Evolutionary conservation across 805 yeast genomes (phyloP), one percentile per base, ranked within the genome.

Genomic region (Saturnispora silvae): DNA sequence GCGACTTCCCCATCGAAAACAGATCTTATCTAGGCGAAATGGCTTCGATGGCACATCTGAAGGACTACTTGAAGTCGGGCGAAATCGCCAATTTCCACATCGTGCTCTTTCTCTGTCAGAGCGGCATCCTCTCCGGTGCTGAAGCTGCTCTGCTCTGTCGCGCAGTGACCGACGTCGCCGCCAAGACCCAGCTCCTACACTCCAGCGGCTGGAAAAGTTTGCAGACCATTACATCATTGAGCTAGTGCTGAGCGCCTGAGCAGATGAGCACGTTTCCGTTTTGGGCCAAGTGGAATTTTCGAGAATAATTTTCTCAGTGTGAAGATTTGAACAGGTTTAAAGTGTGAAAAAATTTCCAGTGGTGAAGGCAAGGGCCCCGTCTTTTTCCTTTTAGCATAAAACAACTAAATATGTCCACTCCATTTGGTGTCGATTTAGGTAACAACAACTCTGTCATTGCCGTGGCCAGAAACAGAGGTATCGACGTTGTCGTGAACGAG

Each of bases 391-490:
- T 20, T 13, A 9, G 28, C 4, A 28, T n/a, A 25, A 28, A 25
- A 19, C 17, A 29, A 34, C 20, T 25, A 38, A 51, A 43, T 29
- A 86, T 85, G 95, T 82, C 94, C 64, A 73, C 80, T 59, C 95
- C 95, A 65, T 82, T 87, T 57, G 98, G 98, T 70, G 79, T 92
- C 64, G 98, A 92, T 76, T 81, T 92, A 60, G 98, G 98, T 68
- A 86, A 86, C 69, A 72, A 75, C 71, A 82, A 75, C 72, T 77
- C 95, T 47, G 96, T 89, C 51, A 74, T 89, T 59, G 97, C 94
- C 30, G 81, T 94, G 59, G 98, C 98, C 46, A 81, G 89, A 63
- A 92, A 89, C 77, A 80, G 97, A 70, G 97, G 97, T 59, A 92
- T 92, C 59, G 99, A 92, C 64, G 80, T 92, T 54, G 84, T 92